Evolutionary conservation across 2,329 filamentous ascomycete species (phyloP).

Genomic region (Sarocladium strictum): DNA sequence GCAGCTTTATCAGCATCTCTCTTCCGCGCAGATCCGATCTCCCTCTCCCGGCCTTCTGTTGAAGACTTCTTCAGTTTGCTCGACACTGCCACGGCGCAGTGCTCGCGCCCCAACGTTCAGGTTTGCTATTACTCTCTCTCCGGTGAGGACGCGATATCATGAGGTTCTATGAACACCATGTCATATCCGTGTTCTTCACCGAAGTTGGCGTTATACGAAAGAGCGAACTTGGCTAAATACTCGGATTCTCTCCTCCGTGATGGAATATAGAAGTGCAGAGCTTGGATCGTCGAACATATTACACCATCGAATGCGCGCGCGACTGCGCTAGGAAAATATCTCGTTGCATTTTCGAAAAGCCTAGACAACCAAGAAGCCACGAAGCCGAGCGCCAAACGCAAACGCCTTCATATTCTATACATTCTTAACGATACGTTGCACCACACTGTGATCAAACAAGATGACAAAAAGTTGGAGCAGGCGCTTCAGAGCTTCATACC

Average conservation of each 20-base stretch:
- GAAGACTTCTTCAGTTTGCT: constrained; percentile 62
- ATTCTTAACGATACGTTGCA: constrained; percentile 74
- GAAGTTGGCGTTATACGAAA: constrained; percentile 9
- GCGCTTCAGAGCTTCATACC: constrained; percentile 54
- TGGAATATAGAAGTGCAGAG: constrained; percentile 69
- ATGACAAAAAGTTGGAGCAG: constrained; percentile 46
- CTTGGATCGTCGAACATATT: constrained; percentile 73
- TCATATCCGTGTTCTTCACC: neutral
- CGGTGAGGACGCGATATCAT: neutral
- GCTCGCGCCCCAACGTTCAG: constrained; percentile 79
- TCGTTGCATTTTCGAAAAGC: constrained; percentile 58
- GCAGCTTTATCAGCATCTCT: constrained; percentile 70
- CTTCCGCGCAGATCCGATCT: constrained; percentile 66
- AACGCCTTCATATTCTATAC: constrained; percentile 70
- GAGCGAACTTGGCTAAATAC: constrained; percentile 15
- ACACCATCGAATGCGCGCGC: constrained; percentile 61
- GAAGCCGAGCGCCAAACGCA: constrained; percentile 55
- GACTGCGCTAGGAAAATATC: constrained; percentile 66
- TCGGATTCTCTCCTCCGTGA: constrained; percentile 22
- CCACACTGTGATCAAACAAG: constrained; percentile 52
- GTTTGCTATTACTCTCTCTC: constrained; percentile 51
- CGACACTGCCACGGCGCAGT: constrained; percentile 59
- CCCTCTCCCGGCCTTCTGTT: constrained; percentile 63
- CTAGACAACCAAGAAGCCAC: constrained; percentile 21
- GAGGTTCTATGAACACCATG: neutral